Base-by-base conservation (phyloP, 345 rosid species). In the Corchorus capsularis region DNA sequence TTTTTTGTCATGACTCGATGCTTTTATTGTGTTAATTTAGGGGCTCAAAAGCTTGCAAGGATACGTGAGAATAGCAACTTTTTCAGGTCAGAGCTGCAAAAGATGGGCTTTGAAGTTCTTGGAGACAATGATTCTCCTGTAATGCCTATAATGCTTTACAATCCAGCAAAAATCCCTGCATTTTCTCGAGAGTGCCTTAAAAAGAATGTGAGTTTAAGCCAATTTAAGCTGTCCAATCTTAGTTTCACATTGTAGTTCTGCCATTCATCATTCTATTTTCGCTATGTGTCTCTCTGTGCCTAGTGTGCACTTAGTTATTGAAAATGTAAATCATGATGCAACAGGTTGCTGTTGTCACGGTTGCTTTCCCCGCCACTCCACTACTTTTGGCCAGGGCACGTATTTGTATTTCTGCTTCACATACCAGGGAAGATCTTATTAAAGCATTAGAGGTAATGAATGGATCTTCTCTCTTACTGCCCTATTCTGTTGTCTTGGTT, bases 71-170 rank as follows among this genome's bases (percentile, higher is more conserved):
- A 93, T 81, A 91, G 98, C 83, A 96, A 93, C 91, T 96, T 91
- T 74, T 96, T 87, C 82, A 85, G 98, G 83, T 91, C 99, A 67
- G 98, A 92, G 82, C 81, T 96, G 78, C 89, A 87, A 78, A 93
- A 93, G 74, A 90, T 91, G 99, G 99, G 99, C 5, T 93, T 96
- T 73, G 98, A 96, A 81, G 99, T 93, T 80, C 89, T 96, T 71
- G 99, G 99, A 75, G 99, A 96, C 80, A 87, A 89, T 52, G 99
- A 96, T 83, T 96, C 99, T 46, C 98, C 99, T n/a, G 87, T 96
- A 41, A 93, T 96, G 98, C 97, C 99, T 13, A 93, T 96, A 72
- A 96, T 96, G 99, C 92, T 96, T 75, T 96, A 96, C 85, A 91
- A 96, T 82, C 97, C 98, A 20, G 97, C 96, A 14, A 93, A 96